Base-by-base conservation (phyloP, 306 rosid species). In the Prunus mume region DNA sequence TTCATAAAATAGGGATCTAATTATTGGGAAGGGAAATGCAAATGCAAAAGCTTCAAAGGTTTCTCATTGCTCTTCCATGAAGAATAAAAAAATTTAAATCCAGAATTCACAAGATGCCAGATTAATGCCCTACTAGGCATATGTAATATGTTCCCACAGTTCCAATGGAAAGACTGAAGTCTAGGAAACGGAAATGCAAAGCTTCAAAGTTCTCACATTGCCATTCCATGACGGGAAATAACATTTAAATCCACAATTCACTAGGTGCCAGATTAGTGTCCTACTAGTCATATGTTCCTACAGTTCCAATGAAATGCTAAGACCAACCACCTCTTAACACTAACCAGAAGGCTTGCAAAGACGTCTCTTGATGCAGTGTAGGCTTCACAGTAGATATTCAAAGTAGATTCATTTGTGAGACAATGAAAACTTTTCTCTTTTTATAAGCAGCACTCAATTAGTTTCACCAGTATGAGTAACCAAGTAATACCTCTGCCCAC, bases 401-500 rank as follows among this genome's bases (percentile, higher is more conserved):
- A 12, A 22, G 14, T 52, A 52, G 19, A 52, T 27, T 28, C 46
- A 32, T 4, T 34, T 38, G 4, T 57, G 2, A 38, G 32, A 71
- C 30, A 18, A 54, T 19, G 2, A 60, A 25, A 60, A 5, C 38
- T 60, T 13, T 25, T 12, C 25, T 25, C 61, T 56, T 56, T 9
- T 22, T 9, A 56, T 14, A 6, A 12, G 22, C 63, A 17, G 24
- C 24, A 0, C 34, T 70, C 13, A 52, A 54, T 70, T n/a, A 12
- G 2, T 32, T 51, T 71, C 66, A 72, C 34, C 38, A 56, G 15
- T 13, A 72, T 9, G 6, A 22, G 4, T 63, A 63, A 56, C 65
- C 74, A 70, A 27, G 7, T 25, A 49, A 50, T 17, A 69, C 72
- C 61, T 18, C 61, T 50, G n/a, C 74, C 62, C 38, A 10, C 66